phyloP scores from a whole-genome alignment of 495 filamentous ascomycete genomes.

The Trichocladium antarcticum region DNA sequence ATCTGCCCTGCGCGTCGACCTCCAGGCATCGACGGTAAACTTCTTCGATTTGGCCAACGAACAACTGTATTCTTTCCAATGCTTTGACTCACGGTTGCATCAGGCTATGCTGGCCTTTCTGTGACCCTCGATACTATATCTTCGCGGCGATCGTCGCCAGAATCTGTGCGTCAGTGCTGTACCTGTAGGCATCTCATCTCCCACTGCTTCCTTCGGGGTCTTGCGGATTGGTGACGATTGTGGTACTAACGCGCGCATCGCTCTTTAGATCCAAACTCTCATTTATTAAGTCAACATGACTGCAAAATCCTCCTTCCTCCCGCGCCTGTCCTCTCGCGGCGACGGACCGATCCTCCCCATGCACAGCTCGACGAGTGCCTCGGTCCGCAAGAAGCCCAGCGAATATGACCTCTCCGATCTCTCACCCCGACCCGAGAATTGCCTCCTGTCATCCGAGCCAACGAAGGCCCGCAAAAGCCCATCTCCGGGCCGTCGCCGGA shows the following conservation, averaged over 20 bases:
- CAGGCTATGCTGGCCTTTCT: background rate
- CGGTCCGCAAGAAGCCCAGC: conserved; percentile 26
- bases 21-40: conserved; percentile 1
- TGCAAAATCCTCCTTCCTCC: conserved; percentile 17
- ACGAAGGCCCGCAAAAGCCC: background rate
- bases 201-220: too few relatives aligned
- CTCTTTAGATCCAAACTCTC: too few relatives aligned
- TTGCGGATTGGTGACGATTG: too few relatives aligned
- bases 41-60: background rate
- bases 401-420: conserved; percentile 36
- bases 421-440: conserved; percentile 32
- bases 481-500: conserved; percentile 1
- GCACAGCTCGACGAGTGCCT: conserved; percentile 13
- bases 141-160: background rate
- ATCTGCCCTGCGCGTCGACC: background rate
- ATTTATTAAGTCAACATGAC: conserved; percentile 10
- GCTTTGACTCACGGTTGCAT: background rate
- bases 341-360: conserved; percentile 21
- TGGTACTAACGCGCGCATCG: too few relatives aligned
- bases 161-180: too few relatives aligned
- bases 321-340: conserved; percentile 19
- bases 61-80: background rate
- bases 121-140: background rate
- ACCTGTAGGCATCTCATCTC: too few relatives aligned
- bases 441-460: conserved; percentile 16